Evolutionary conservation across 768 basidiomycete genomes (phyloP).

Genomic region (Podaxis sp.): DNA sequence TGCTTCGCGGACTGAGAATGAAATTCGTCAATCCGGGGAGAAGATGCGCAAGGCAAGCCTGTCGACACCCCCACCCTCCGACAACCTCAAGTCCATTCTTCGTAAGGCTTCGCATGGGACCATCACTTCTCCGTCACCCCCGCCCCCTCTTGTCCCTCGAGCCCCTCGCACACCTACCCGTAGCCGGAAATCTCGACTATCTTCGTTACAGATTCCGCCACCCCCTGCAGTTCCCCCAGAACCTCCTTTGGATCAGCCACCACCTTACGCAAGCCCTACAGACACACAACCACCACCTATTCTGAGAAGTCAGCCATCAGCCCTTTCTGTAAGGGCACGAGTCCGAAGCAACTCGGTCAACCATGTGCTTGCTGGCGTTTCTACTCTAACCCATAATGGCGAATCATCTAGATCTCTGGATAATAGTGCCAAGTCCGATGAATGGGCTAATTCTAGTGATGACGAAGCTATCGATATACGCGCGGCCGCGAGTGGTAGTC

Average conservation of each 20-base stretch:
- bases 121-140: slow-evolving; percentile 28
- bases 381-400: slow-evolving; percentile 32
- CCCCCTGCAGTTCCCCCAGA: slow-evolving; percentile 25
- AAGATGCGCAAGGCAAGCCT: slow-evolving; percentile 47
- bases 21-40: slow-evolving; percentile 41
- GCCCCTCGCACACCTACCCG: slow-evolving; percentile 44
- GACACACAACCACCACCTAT: slow-evolving; percentile 30
- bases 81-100: slow-evolving; percentile 27
- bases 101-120: slow-evolving; percentile 40
- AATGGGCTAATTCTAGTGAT: slow-evolving; percentile 83
- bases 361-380: slow-evolving; percentile 54
- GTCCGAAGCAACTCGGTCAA: slow-evolving; percentile 55
- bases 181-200: slow-evolving; percentile 30
- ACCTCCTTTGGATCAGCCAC: slow-evolving; percentile 54
- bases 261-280: slow-evolving; percentile 52
- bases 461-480: slow-evolving; percentile 85
- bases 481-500: slow-evolving; percentile 79
- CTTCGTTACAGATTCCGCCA: slow-evolving; percentile 27
- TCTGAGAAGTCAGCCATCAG: slow-evolving; percentile 39
- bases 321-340: slow-evolving; percentile 40
- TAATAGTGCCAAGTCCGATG: slow-evolving; percentile 18
- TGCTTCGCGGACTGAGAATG: slow-evolving; percentile 28
- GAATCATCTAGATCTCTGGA: slow-evolving; percentile 23
- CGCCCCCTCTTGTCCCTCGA: slow-evolving; percentile 35
- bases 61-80: slow-evolving; percentile 44